Evolutionary conservation across 805 yeast genomes (phyloP).

Genomic region (Pichia exigua): DNA sequence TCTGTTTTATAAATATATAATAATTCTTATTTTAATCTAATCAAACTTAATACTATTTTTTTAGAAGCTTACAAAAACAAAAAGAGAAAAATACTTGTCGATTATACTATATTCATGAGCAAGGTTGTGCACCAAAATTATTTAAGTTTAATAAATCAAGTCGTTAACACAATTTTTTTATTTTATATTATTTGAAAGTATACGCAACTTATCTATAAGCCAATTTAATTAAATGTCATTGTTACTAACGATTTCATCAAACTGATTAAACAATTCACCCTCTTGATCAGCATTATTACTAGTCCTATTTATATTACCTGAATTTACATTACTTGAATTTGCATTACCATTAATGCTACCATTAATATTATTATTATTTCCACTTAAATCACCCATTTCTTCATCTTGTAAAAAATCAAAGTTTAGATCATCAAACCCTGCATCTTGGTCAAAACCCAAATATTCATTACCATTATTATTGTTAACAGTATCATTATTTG

Average conservation of each 20-base stretch:
- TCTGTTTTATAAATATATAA: not conserved
- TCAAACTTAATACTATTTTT: no score
- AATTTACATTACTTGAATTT: not conserved
- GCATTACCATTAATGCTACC: conserved; percentile 4
- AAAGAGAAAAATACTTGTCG: no score
- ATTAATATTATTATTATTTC: not conserved
- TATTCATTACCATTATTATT: conserved; percentile 4
- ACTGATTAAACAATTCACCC: conserved; percentile 27
- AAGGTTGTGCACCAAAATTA: no score
- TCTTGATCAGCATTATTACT: conserved; percentile 22
- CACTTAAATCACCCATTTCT: conserved; percentile 3
- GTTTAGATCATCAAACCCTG: conserved; percentile 21
- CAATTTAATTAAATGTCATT: not conserved
- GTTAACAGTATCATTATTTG: conserved; percentile 3
- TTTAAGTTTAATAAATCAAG: no score
- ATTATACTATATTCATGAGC: no score
- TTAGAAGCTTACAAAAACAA: no score
- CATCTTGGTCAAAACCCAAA: conserved; percentile 10
- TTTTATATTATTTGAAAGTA: not conserved
- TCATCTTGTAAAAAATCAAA: conserved; percentile 19
- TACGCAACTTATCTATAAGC: not conserved
- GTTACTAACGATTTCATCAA: conserved; percentile 25
- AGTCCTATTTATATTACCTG: conserved; percentile 12
- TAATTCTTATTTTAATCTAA: not conserved
- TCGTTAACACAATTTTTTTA: no score